A percentile compares a stretch with the other conserved stretches of the same genome.
phyloP scores from a whole-genome alignment of 345 rosid species.

The Pistacia integerrima region DNA sequence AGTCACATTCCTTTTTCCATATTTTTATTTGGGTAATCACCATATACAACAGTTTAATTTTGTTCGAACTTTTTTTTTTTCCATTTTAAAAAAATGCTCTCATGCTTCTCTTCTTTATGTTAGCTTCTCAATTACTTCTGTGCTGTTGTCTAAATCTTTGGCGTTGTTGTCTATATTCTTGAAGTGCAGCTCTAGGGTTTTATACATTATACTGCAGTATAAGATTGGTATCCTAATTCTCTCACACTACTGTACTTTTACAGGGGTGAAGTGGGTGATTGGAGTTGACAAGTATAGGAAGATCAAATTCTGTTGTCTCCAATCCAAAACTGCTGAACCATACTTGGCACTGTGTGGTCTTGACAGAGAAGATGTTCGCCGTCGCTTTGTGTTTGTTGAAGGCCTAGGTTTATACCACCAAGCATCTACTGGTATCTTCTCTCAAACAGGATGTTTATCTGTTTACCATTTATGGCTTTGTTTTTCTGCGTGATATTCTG shows the following conservation, averaged over 20 bases:
- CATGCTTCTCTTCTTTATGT: background rate
- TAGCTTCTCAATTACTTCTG: background rate
- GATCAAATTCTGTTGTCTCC: conserved; percentile 94
- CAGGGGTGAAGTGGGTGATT: conserved; percentile 95
- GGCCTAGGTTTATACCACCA: conserved; percentile 78
- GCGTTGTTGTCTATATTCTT: background rate
- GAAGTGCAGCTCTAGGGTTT: background rate
- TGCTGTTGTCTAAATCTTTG: background rate
- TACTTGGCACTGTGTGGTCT: conserved; percentile 74
- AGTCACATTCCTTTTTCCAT: background rate
- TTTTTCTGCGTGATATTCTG: background rate
- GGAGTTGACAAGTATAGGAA: conserved; percentile 73
- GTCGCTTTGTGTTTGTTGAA: conserved; percentile 80
- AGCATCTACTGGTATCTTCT: conserved; percentile 77
- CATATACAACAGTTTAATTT: background rate
- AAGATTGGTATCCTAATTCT: background rate
- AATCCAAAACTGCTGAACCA: conserved; percentile 84
- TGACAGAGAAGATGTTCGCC: conserved; percentile 71
- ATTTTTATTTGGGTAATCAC: background rate
- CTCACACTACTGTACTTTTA: background rate
- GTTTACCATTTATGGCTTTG: background rate
- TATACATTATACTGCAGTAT: background rate
- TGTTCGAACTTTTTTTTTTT: background rate
- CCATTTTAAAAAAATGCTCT: background rate
- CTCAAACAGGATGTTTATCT: background rate